These are phyloP conservation scores for Pezicula neosporulosa DNA, from an alignment of 2,329 filamentous ascomycete genomes.

Conservation along the genomic window DNA sequence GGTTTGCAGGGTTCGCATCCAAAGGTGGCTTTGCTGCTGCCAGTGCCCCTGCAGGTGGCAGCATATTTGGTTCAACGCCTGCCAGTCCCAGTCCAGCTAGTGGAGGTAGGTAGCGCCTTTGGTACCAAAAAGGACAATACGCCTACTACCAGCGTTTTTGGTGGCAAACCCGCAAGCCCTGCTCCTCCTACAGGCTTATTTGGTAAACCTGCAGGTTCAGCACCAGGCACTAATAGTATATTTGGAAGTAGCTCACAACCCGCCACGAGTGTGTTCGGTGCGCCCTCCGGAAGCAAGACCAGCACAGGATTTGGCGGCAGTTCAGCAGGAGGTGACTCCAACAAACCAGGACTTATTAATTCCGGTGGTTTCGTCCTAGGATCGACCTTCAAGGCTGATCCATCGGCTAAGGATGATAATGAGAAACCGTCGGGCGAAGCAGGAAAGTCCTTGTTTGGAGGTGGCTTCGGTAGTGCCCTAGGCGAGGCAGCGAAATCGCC, in stretches of 20 bases:
- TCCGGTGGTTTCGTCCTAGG: conserved; percentile 22
- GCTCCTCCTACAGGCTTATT: conserved; percentile 28
- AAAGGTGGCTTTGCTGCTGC: conserved; percentile 49
- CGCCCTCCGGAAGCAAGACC: conserved; percentile 30
- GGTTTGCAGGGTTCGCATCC: conserved; percentile 52
- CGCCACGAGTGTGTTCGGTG: conserved; percentile 16
- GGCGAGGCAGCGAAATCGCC: conserved; percentile 39
- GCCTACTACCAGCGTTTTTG: no score
- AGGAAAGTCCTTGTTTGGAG: conserved; percentile 56
- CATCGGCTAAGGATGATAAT: conserved; percentile 57
- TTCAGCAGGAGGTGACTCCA: not conserved
- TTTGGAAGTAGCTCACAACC: conserved; percentile 13
- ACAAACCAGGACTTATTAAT: conserved; percentile 8
- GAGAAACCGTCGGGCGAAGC: conserved; percentile 42
- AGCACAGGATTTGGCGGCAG: conserved; percentile 6
- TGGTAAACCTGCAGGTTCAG: conserved; percentile 18
- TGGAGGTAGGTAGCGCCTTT: conserved; percentile 2
- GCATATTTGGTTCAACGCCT: conserved; percentile 23
- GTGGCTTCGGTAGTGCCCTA: conserved; percentile 56
- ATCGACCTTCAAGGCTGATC: conserved; percentile 33
- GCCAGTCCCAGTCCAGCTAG: not conserved
- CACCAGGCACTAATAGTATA: conserved; percentile 1
- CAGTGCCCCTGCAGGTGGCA: conserved; percentile 25
- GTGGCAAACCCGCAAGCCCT: not conserved
- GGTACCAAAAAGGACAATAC: not conserved